Evolutionary conservation across 225 moss, liverwort and hornwort genomes (phyloP).

Genomic region (Polytrichum formosum): DNA sequence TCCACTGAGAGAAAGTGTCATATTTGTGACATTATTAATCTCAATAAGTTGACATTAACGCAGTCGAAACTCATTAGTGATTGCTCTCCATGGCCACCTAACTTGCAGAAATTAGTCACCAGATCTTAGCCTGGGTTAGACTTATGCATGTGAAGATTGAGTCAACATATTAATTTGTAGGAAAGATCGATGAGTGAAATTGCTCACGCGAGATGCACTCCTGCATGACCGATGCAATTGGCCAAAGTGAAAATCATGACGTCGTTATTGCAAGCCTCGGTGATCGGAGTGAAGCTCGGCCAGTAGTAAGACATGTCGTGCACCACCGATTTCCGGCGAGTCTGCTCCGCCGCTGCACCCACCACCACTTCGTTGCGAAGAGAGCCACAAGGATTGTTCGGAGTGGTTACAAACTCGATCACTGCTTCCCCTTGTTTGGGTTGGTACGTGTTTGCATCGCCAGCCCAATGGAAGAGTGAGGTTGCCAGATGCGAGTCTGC

Average conservation of each 20-base stretch:
- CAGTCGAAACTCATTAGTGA: too few relatives aligned
- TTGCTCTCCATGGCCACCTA: too few relatives aligned
- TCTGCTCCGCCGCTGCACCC: background rate
- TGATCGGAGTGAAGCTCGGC: constrained; percentile 32
- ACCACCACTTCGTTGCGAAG: constrained; percentile 9
- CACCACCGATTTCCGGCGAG: background rate
- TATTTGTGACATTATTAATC: too few relatives aligned
- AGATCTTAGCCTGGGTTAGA: too few relatives aligned
- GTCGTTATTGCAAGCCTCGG: constrained; percentile 9
- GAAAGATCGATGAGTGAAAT: too few relatives aligned
- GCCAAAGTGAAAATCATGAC: constrained; percentile 41
- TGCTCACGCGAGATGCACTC: constrained; percentile 27
- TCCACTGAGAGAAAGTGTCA: too few relatives aligned
- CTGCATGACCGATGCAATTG: constrained; percentile 37
- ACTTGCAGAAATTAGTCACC: too few relatives aligned
- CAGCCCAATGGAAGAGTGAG: constrained; percentile 31
- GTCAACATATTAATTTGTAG: too few relatives aligned
- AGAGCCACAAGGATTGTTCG: constrained; percentile 27
- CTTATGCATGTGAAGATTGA: too few relatives aligned
- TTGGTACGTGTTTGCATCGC: constrained; percentile 17
- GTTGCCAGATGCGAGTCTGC: background rate
- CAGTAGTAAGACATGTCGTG: constrained; percentile 44
- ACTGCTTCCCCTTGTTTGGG: constrained; percentile 1
- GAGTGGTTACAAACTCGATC: constrained; percentile 31
- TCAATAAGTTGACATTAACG: too few relatives aligned